phyloP scores from a whole-genome alignment of 2,329 filamentous ascomycete genomes.

The Aspergillus carbonarius region DNA sequence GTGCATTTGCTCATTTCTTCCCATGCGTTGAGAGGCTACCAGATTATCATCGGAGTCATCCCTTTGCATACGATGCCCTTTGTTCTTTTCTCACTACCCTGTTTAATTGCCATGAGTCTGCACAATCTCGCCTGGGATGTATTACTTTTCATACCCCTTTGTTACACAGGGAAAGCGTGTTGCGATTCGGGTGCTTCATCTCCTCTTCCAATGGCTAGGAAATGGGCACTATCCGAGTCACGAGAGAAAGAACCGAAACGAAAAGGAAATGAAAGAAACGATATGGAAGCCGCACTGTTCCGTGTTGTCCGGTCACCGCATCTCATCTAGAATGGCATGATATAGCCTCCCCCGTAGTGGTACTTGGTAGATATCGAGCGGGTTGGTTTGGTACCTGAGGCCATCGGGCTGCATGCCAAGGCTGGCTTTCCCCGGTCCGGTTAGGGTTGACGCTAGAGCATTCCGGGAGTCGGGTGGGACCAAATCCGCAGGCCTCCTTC shows the following conservation, averaged over 20 bases:
- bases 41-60: background rate
- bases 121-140: background rate
- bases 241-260: background rate
- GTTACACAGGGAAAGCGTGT: background rate
- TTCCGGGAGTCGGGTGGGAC: background rate
- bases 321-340: background rate
- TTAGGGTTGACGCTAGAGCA: background rate
- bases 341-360: background rate
- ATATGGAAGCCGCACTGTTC: background rate
- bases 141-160: background rate
- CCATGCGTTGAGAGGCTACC: background rate
- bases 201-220: background rate
- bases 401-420: background rate
- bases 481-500: background rate
- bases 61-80: background rate
- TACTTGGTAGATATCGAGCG: background rate
- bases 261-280: background rate
- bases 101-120: background rate
- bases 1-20: constrained; percentile 4
- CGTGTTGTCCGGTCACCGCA: background rate
- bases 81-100: background rate
- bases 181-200: background rate
- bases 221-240: background rate
- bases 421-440: background rate
- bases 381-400: background rate